Evolutionary conservation across 768 basidiomycete species (phyloP), one percentile per base, ranked within the genome.

Genomic region (Amanita jacksonii): DNA sequence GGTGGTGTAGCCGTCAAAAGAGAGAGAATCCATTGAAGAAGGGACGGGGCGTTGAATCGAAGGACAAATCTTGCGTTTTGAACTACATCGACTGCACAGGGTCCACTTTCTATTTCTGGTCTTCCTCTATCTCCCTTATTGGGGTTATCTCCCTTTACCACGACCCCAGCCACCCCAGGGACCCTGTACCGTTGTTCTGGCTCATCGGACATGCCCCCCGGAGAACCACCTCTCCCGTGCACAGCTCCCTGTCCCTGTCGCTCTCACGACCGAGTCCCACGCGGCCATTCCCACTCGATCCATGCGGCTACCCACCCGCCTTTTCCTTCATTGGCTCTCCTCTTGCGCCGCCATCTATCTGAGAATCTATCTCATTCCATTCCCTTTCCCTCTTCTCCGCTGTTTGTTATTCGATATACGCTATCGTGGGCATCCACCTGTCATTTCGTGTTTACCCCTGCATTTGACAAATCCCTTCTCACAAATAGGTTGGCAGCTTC

Each of bases 1-100:
- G 52, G 77, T 70, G 40, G 74, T 64, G 62, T 79, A 82, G 5
- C 67, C 60, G 66, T 81, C 78, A 61, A 81, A 84, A 39, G 60
- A 53, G 50, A 68, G 59, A 49, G 68, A 58, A 54, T 71, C 70
- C 70, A 73, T 72, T 46, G 12, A 6, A 28, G 27, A 41, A 37
- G 33, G 41, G 25, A 42, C 34, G 47, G 47, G 47, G 40, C 40
- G 28, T 48, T 48, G 40, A 42, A 41, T 41, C 47, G 47, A 43
- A 45, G 49, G 7, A 28, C 40, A 35, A 28, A 35, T 40, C 38
- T 28, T 43, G 37, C 36, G 36, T 47, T 50, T 50, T 47, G 46
- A 50, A 50, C 36, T 42, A 41, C 47, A 38, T 22, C 22, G 27
- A 20, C 46, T 43, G 35, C 33, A 35, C 47, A 42, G 47, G 40